Evolutionary conservation across 83 land plant species (phyloP).

Genomic region (Thuja plicata): DNA sequence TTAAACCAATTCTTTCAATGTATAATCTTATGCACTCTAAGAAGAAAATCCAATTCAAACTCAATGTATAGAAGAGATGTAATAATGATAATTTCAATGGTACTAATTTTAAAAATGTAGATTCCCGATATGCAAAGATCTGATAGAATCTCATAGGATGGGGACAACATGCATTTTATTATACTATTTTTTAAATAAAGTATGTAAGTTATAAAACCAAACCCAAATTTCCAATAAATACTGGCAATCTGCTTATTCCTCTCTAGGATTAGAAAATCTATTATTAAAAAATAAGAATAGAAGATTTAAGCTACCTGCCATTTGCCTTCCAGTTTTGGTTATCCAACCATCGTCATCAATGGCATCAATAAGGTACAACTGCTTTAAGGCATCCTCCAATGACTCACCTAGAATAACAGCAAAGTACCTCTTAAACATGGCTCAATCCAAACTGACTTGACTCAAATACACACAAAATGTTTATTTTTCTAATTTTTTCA

Average conservation of each 20-base stretch:
- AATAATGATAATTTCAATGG: background rate
- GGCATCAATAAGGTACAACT: slow-evolving; percentile 93
- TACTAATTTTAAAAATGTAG: background rate
- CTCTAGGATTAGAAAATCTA: background rate
- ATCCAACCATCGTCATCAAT: slow-evolving; percentile 82
- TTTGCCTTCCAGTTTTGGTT: slow-evolving; percentile 72
- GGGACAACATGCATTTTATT: background rate
- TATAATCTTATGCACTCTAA: background rate
- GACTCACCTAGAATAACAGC: slow-evolving; percentile 53
- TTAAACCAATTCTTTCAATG: background rate
- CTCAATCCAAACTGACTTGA: background rate
- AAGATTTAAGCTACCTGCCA: slow-evolving; percentile 66
- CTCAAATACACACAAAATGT: background rate
- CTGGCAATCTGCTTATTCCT: background rate
- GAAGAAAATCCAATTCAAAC: background rate
- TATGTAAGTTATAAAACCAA: background rate
- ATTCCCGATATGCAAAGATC: background rate
- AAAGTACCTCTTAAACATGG: background rate
- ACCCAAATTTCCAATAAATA: background rate
- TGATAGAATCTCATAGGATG: slow-evolving; percentile 4
- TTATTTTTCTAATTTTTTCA: background rate
- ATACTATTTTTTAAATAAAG: background rate
- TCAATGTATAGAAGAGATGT: background rate
- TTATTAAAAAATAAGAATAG: background rate
- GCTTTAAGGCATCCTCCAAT: slow-evolving; percentile 91